Percentiles rank a stretch among this genome's conserved stretches.
phyloP scores from a whole-genome alignment of 2,329 filamentous ascomycete species.

The Phialophora expanda region DNA sequence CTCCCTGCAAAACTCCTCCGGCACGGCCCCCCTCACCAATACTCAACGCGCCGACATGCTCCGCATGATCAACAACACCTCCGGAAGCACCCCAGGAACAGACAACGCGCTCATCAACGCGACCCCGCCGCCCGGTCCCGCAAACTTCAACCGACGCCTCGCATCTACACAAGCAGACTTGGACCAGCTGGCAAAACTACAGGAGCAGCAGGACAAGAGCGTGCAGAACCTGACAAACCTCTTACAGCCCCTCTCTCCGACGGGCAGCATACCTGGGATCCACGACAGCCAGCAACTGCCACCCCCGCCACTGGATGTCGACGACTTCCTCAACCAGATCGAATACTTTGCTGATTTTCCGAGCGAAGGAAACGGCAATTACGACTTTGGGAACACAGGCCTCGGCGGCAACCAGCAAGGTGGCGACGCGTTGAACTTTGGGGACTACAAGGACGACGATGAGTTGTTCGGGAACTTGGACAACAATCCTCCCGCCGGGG shows the following conservation, averaged over 20 bases:
- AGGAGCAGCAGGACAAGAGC: conserved; percentile 76
- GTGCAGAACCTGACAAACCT: conserved; percentile 76
- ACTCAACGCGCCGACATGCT: conserved; percentile 56
- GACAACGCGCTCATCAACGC: conserved; percentile 65
- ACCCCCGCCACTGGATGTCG: conserved; percentile 58
- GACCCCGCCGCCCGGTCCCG: conserved; percentile 60
- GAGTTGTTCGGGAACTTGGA: conserved; percentile 51
- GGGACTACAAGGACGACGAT: conserved; percentile 43
- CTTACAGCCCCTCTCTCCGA: conserved; percentile 79
- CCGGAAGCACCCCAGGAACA: conserved; percentile 47
- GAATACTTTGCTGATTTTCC: conserved; percentile 59
- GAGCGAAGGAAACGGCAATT: conserved; percentile 36
- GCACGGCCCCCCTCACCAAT: conserved; percentile 51
- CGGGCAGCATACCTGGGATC: conserved; percentile 76
- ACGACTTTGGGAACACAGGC: conserved; percentile 37
- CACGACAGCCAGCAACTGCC: conserved; percentile 48
- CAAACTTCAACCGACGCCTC: conserved; percentile 56
- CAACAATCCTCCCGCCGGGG: conserved; percentile 33
- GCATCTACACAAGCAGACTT: conserved; percentile 74
- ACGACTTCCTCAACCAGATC: conserved; percentile 60
- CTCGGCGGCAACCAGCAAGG: conserved; percentile 28
- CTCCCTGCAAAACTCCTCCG: conserved; percentile 51
- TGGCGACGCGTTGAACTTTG: conserved; percentile 31
- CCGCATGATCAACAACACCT: conserved; percentile 51
- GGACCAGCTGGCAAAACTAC: conserved; percentile 76